Base-by-base conservation (phyloP, 2,329 filamentous ascomycete genomes). In the Fusarium luffae region DNA sequence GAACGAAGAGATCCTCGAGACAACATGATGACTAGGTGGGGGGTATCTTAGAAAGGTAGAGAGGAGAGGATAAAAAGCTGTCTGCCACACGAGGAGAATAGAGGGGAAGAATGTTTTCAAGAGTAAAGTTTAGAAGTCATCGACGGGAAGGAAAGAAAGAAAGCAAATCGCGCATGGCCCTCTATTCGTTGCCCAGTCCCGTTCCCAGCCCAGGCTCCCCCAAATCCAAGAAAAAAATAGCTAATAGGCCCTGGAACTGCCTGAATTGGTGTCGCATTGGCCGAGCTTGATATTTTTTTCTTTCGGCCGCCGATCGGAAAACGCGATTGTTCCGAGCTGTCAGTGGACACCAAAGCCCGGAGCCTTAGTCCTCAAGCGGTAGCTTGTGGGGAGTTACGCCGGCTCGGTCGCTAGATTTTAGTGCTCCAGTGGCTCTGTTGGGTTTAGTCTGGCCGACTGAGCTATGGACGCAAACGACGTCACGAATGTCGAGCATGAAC, bases 1-100 rank as follows among this genome's bases (percentile, higher is more conserved):
- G 85, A 81, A 79, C 85, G 79, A 73, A 83, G 73, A 77, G 86
- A 85, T 81, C 83, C 85, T 81, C 86, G 85, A 79, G 86, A 88
- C 80, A 89, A 78, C 87, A 89, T 89, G 71, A 76, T 85, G 79
- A 66, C 67, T 37, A 37, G 37, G 28, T 56, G 48, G 48, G 57
- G 59, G 59, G 57, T 55, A 62, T 60, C 56, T 64, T 42, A 7
- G 28, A 60, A 54, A 54, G 37, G 58, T 57, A 70, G 63, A 72
- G 63, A 48, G 58, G 71, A 68, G 67, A 73, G 54, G 47, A 58
- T 37, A 46, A 49, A 59, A 59, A 52, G 48, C 54, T 40, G 48
- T 54, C 66, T 51, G 47, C 59, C 63, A 51, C 69, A 59, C 66
- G 43, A 55, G 56, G 54, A 54, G 55, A 50, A 18, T 52, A 41